A percentile compares a stretch with the other conserved stretches of the same genome.
These are phyloP conservation scores for Psilocybe tampanensis DNA, from an alignment of 768 basidiomycete genomes.

Conservation along the genomic window DNA sequence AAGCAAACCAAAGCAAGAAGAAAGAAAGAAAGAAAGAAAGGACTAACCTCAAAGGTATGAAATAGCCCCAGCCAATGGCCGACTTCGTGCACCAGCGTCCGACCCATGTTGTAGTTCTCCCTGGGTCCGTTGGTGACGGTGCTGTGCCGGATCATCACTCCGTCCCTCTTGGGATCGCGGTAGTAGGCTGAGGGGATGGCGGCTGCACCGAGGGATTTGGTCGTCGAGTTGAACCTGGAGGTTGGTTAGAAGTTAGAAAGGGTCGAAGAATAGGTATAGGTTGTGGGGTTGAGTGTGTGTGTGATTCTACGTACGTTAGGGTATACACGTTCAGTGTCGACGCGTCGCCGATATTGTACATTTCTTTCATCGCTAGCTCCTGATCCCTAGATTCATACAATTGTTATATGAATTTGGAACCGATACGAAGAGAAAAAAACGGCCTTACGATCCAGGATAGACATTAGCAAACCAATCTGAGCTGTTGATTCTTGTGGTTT, in stretches of 20 bases:
- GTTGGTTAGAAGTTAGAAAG: not conserved
- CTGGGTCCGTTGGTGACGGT: not conserved
- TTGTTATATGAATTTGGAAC: no score
- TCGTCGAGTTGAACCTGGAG: slow-evolving; percentile 28
- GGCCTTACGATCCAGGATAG: slow-evolving; percentile 11
- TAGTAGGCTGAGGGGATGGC: slow-evolving; percentile 40
- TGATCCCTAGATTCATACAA: slow-evolving; percentile 18
- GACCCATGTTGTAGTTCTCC: slow-evolving; percentile 5
- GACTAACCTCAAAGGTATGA: slow-evolving; percentile 32
- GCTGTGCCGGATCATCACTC: slow-evolving; percentile 16
- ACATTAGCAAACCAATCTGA: slow-evolving; percentile 9
- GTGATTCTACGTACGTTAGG: no score
- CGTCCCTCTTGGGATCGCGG: slow-evolving; percentile 34
- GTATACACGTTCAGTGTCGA: slow-evolving; percentile 45
- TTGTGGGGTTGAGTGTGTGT: no score
- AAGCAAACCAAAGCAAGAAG: not conserved
- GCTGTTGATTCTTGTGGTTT: slow-evolving; percentile 21
- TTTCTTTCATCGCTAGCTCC: slow-evolving; percentile 33
- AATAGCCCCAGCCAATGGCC: slow-evolving; percentile 52
- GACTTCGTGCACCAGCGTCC: slow-evolving; percentile 46
- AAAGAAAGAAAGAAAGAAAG: not conserved
- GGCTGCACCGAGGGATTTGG: slow-evolving; percentile 42
- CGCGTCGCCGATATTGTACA: slow-evolving; percentile 38
- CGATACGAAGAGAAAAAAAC: no score
- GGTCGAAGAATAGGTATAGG: not conserved